Evolutionary conservation across 257 asterid species (phyloP).

Genomic region (Lycium barbarum): DNA sequence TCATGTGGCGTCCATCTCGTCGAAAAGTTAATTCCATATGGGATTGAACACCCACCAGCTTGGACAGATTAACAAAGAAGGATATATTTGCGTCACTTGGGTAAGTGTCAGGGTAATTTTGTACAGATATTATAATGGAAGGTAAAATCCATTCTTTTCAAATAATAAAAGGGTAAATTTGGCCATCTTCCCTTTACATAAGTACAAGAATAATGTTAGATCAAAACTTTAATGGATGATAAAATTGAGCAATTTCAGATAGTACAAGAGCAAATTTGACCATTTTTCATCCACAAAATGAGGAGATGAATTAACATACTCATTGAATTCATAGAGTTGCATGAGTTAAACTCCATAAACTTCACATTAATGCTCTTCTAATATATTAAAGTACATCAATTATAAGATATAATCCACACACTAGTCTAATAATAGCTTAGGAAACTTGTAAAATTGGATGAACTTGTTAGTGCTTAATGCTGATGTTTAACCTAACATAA

Average conservation of each 20-base stretch:
- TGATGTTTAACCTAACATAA: slow-evolving; percentile 20
- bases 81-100: not conserved
- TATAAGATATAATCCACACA: not conserved
- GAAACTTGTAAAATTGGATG: slow-evolving; percentile 10
- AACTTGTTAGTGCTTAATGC: not conserved
- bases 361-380: not conserved
- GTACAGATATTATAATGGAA: too few species aligned
- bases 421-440: not conserved
- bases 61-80: not conserved
- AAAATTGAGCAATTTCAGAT: not conserved
- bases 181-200: not conserved
- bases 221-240: not conserved
- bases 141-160: not conserved
- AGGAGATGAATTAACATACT: not conserved
- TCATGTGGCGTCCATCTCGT: not conserved
- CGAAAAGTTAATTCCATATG: not conserved
- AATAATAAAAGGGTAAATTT: too few species aligned
- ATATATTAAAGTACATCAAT: not conserved
- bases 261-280: not conserved
- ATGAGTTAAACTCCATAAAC: not conserved
- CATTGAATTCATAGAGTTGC: not conserved
- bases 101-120: not conserved
- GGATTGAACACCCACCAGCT: not conserved
- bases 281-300: not conserved
- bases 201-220: not conserved